Conservation (phyloP, 164 flowering plant genomes). For the Aristolochia contorta region DNA sequence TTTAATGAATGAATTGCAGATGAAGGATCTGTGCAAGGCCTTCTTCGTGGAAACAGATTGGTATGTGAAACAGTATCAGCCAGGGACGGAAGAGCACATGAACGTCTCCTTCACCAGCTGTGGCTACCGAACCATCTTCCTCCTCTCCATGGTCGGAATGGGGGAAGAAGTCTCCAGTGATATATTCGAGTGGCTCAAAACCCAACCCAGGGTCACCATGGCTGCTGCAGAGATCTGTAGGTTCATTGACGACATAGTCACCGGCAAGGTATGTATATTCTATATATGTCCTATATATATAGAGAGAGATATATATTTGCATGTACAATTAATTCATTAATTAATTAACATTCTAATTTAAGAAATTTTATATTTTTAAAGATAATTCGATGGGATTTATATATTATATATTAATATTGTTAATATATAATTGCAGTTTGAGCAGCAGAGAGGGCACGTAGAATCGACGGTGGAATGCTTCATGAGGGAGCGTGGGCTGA, state of each 20-base stretch:
- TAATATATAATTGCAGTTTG: constrained; percentile 18
- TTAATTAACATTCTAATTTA: no score
- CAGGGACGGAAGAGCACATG: constrained; percentile 1
- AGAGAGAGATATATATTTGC: no score
- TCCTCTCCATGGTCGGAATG: constrained; percentile 1
- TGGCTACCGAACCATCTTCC: background rate
- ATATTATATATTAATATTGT: no score
- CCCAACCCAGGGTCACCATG: background rate
- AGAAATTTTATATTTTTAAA: no score
- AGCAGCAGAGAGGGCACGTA: constrained; percentile 20
- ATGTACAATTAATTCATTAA: no score
- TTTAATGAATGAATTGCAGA: background rate
- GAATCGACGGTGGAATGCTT: constrained; percentile 24
- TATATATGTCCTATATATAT: no score
- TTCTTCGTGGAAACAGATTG: background rate
- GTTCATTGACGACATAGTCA: background rate
- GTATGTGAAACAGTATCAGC: background rate
- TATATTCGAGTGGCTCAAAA: background rate
- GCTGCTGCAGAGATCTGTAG: background rate
- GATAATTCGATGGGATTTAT: no score
- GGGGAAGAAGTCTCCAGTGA: constrained; percentile 1
- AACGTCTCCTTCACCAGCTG: background rate
- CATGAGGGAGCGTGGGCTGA: constrained; percentile 21
- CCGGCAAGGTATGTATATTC: background rate
- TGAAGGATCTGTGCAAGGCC: constrained; percentile 2